Conservation (phyloP, 441 rosid genomes). For the Croton setiger region DNA sequence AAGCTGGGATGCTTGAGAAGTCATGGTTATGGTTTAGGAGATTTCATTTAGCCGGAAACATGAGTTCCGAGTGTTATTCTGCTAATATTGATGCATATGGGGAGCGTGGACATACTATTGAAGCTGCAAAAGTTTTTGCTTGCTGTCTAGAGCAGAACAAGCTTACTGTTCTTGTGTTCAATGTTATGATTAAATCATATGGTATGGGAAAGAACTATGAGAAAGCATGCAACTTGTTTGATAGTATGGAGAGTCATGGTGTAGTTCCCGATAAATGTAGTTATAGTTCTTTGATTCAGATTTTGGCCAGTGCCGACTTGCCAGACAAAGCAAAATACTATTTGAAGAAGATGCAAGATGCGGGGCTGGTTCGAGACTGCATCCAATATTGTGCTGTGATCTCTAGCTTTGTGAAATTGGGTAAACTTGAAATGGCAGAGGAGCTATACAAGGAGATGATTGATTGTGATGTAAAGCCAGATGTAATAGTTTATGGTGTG, state of each 20-base stretch:
- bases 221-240: slow-evolving; percentile 63
- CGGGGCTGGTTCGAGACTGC: slow-evolving; percentile 55
- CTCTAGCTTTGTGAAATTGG: slow-evolving; percentile 70
- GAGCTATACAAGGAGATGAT: slow-evolving; percentile 63
- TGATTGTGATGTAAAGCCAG: slow-evolving; percentile 49
- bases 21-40: slow-evolving; percentile 85
- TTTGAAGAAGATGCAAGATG: slow-evolving; percentile 56
- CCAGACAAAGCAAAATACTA: slow-evolving; percentile 44
- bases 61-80: slow-evolving; percentile 78
- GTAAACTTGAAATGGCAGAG: slow-evolving; percentile 64
- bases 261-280: slow-evolving; percentile 68
- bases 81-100: slow-evolving; percentile 90
- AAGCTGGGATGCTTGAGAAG: slow-evolving; percentile 69
- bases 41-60: slow-evolving; percentile 60
- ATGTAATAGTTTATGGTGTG: slow-evolving; percentile 64
- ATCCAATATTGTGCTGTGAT: slow-evolving; percentile 73
- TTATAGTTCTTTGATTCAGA: slow-evolving; percentile 62
- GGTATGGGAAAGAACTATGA: slow-evolving; percentile 57
- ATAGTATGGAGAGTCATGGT: slow-evolving; percentile 61
- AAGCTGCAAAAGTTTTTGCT: slow-evolving; percentile 59
- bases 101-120: slow-evolving; percentile 56
- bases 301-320: slow-evolving; percentile 59
- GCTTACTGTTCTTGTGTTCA: slow-evolving; percentile 61
- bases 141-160: slow-evolving; percentile 53
- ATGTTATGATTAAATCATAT: slow-evolving; percentile 87